Base-by-base conservation (phyloP, 2,329 filamentous ascomycete species). In the Ceratocystis destructans region DNA sequence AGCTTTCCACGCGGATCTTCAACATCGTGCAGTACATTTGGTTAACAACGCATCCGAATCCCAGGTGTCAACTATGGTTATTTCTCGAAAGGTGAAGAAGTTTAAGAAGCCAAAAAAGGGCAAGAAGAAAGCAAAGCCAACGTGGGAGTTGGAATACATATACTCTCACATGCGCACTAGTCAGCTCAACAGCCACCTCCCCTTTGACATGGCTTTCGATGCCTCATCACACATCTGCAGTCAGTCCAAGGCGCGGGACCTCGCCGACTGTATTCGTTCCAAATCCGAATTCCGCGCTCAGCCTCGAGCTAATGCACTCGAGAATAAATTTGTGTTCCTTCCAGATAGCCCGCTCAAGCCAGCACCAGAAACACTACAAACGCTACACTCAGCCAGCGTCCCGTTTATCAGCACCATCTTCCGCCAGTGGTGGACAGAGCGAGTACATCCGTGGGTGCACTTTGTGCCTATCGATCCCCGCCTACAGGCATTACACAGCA, bases 401-500 rank as follows among this genome's bases (percentile, higher is more conserved):
- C 88, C 88, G 0, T 83, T 94, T 72, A 80, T 90, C 69, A 83
- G 84, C 1, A 85, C 85, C 0, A 78, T 93, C 5, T 93, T 92
- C 74, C 82, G 84, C 28, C 85, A 90, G 72, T 95, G 90, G 90
- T 89, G 87, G 74, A 87, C 89, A 67, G 84, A 86, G 62, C 83
- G 90, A 5, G 75, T 94, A 17, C 82, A 80, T 67, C 83, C 89
- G 0, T 95, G 89, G 89, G 77, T 86, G 57, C 89, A 95, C 73
- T 94, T 90, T 71, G 86, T 93, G 1, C 90, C 90, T 7, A 76
- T 92, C 17, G 89, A 94, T 72, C 70, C 87, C 1, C 81, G 89
- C 2, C 83, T 88, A 22, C 87, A 91, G 68, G 87, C 83, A 0
- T 76, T 94, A 50, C 90, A 88, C 77, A 85, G 83, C 69, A 89